Conservation (phyloP, 2,329 filamentous ascomycete genomes). For the Colletotrichum eremochloae region DNA sequence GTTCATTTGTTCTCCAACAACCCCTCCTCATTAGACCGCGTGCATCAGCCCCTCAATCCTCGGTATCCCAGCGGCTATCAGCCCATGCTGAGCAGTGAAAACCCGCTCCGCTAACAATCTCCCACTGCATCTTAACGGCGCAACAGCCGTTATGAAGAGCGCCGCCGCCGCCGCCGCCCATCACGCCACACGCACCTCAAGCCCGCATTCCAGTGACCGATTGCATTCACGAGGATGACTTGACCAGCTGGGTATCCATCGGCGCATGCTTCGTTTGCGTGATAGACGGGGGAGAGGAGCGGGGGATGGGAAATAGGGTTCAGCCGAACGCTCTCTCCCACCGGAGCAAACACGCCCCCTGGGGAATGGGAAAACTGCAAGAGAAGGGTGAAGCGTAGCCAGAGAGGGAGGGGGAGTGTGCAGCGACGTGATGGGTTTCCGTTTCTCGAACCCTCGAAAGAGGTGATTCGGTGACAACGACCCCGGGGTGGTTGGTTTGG, state of each 20-base stretch:
- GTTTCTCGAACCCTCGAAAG: neutral
- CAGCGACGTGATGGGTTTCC: neutral
- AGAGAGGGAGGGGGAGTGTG: slow-evolving; percentile 26
- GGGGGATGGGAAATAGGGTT: too few species aligned
- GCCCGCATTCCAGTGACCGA: too few species aligned
- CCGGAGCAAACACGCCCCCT: neutral
- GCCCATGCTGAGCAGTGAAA: slow-evolving; percentile 1
- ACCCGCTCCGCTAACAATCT: neutral
- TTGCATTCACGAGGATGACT: too few species aligned
- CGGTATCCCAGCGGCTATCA: slow-evolving; percentile 10
- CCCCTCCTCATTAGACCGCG: slow-evolving; percentile 9
- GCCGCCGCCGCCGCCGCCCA: too few species aligned
- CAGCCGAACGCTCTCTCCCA: neutral
- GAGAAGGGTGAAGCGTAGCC: slow-evolving; percentile 13
- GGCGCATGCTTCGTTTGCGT: too few species aligned
- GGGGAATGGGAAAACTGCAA: neutral
- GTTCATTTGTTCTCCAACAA: slow-evolving; percentile 1
- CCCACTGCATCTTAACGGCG: slow-evolving; percentile 6
- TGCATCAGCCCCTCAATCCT: slow-evolving; percentile 13
- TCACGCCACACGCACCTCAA: too few species aligned
- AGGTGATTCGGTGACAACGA: slow-evolving; percentile 17
- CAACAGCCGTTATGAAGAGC: too few species aligned
- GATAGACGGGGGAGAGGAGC: too few species aligned
- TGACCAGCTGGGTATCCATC: too few species aligned
- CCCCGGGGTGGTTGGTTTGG: neutral